phyloP scores from a whole-genome alignment of 176 grass and related monocot species.

The Zea mays region Zm-B73-REFERENCE-NAM-5.0 NC_050104.1:34001501-34002000 shows the following conservation, averaged over 20 bases:
- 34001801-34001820: constrained; percentile 40
- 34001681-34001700: constrained; percentile 64
- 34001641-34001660: not conserved
- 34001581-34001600: constrained; percentile 28
- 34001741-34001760: constrained; percentile 52
- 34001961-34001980: constrained; percentile 38
- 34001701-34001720: constrained; percentile 83
- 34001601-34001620: constrained; percentile 33
- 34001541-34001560: constrained; percentile 55
- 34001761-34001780: constrained; percentile 52
- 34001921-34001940: constrained; percentile 59
- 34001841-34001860: constrained; percentile 52
- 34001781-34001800: constrained; percentile 59
- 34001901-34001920: constrained; percentile 50
- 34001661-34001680: constrained; percentile 26
- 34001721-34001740: constrained; percentile 86
- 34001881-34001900: constrained; percentile 1
- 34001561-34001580: constrained; percentile 16
- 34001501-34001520: too few relatives aligned
- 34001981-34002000: constrained; percentile 25
- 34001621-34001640: not conserved
- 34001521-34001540: too few relatives aligned
- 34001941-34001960: constrained; percentile 72
- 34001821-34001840: not conserved
- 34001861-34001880: not conserved